Evolutionary conservation across 345 rosid genomes (phyloP), one percentile per base, ranked within the genome.

Genomic region (Eucalyptus globulus): DNA sequence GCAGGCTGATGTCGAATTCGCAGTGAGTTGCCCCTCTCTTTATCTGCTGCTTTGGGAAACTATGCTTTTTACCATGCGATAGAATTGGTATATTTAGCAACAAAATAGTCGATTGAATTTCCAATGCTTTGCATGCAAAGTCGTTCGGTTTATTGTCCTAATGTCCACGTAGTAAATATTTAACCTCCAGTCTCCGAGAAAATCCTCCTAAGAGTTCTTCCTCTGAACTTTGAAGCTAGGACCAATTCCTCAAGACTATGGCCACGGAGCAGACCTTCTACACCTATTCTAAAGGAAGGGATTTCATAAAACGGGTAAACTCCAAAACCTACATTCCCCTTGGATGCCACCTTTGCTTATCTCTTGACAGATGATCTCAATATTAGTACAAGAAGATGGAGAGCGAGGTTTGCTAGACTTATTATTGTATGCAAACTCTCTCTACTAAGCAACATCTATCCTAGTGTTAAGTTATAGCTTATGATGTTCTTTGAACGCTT

Each of bases 281-380:
- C 86, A 96, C 98, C 13, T 96, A 97, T 90, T 95, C 97, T 37
- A 96, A 95, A 69, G 98, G 98, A 90, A 94, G 43, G 99, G 89
- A 96, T 93, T 97, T 95, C 90, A 93, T 97, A 86, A 93, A 95
- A 90, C 92, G 99, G 98, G 99, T 96, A 96, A 91, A 49, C 91
- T 88, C 88, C 13, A 2, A 45, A 31, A 34, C 14, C 49, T 19
- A 26, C 26, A 54, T 80, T 88, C 60, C 80, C 50, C 9, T 43
- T 87, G 2, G 37, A 67, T n/a, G 80, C 22, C 21, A 10, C 10
- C 21, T 67, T 67, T n/a, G 76, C 11, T 65, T 65, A 4, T n/a
- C 76, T 65, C 76, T 65, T 4, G 37, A 65, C 10, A 4, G 40
- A 65, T n/a, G 8, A n/a, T n/a, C 76, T 65, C 76, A 16, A n/a